phyloP scores from a whole-genome alignment of 192 early-diverging fungal genomes.

The Linnemannia exigua region DNA sequence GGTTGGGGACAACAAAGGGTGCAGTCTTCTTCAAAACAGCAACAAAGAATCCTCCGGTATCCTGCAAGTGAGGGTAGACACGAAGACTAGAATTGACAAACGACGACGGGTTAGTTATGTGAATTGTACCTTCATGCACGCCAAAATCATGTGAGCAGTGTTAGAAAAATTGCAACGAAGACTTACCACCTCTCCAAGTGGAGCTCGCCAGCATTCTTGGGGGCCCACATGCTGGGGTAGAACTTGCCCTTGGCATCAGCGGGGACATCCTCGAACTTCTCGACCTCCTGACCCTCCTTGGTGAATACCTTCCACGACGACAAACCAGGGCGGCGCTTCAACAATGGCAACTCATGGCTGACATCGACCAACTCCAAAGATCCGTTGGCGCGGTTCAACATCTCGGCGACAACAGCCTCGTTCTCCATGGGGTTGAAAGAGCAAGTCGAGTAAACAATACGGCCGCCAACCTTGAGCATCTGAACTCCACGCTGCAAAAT shows the following conservation, averaged over 20 bases:
- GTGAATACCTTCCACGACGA: slow-evolving; percentile 86
- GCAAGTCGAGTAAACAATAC: slow-evolving; percentile 98
- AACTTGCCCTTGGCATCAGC: slow-evolving; percentile 60
- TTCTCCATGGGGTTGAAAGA: slow-evolving; percentile 98
- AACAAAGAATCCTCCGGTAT: slow-evolving; percentile 99
- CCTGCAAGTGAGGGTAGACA: slow-evolving; percentile 93
- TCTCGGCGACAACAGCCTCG: slow-evolving; percentile 94
- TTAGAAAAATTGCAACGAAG: slow-evolving; percentile 40
- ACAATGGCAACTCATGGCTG: slow-evolving; percentile 78
- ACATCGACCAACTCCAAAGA: slow-evolving; percentile 92
- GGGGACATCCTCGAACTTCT: slow-evolving; percentile 63
- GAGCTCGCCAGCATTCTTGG: slow-evolving; percentile 69
- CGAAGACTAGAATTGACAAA: slow-evolving; percentile 71
- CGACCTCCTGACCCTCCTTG: slow-evolving; percentile 73
- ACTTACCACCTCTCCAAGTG: slow-evolving; percentile 76
- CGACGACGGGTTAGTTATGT: not conserved
- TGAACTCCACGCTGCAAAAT: slow-evolving; percentile 92
- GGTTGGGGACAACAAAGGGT: slow-evolving; percentile 62
- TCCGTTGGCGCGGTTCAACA: slow-evolving; percentile 74
- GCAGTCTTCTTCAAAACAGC: slow-evolving; percentile 94
- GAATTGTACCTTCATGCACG: not conserved
- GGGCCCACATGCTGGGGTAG: slow-evolving; percentile 72
- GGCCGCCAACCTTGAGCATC: slow-evolving; percentile 90
- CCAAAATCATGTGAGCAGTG: slow-evolving; percentile 21
- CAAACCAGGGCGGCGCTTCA: slow-evolving; percentile 88